A percentile compares a stretch with the other conserved stretches of the same genome.
These are phyloP conservation scores for Penicillium sp. DNA, from an alignment of 2,329 filamentous ascomycete species.

Conservation along the genomic window DNA sequence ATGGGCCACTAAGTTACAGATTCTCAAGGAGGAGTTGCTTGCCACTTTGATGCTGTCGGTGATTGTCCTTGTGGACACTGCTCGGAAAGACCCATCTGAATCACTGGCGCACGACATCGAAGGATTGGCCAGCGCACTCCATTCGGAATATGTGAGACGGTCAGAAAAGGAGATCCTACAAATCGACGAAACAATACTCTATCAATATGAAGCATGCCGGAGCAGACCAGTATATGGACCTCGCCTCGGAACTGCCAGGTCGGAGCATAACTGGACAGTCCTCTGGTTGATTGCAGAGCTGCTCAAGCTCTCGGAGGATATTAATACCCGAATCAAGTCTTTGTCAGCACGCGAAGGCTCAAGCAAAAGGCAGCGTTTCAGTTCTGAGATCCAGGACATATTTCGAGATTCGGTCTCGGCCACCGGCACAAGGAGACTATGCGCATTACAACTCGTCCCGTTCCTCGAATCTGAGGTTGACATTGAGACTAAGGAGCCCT, in stretches of 20 bases:
- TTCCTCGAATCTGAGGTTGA: conserved; percentile 50
- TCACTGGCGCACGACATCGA: conserved; percentile 52
- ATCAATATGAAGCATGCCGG: conserved; percentile 33
- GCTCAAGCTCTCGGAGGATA: conserved; percentile 38
- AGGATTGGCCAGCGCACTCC: conserved; percentile 68
- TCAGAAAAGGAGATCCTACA: conserved; percentile 70
- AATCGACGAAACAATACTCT: conserved; percentile 70
- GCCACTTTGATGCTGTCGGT: conserved; percentile 67
- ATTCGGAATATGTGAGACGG: conserved; percentile 72
- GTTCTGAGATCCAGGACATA: conserved; percentile 38
- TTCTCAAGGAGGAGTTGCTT: conserved; percentile 74
- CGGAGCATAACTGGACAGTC: conserved; percentile 42
- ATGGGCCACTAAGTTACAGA: conserved; percentile 67
- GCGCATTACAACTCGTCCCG: conserved; percentile 55
- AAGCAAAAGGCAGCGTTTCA: conserved; percentile 38
- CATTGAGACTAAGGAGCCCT: conserved; percentile 52
- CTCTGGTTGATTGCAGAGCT: conserved; percentile 42
- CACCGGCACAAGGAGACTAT: conserved; percentile 42
- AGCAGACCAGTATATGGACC: conserved; percentile 38
- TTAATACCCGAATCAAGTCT: conserved; percentile 12
- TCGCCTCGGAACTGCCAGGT: conserved; percentile 33
- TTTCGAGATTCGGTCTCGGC: conserved; percentile 37
- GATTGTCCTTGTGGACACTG: conserved; percentile 53
- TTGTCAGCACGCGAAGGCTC: conserved; percentile 16
- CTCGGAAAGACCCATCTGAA: conserved; percentile 38